A percentile compares a stretch with the other conserved stretches of the same genome.
Conservation (phyloP, 495 filamentous ascomycete species). For the Penicillium crystallinum region DNA sequence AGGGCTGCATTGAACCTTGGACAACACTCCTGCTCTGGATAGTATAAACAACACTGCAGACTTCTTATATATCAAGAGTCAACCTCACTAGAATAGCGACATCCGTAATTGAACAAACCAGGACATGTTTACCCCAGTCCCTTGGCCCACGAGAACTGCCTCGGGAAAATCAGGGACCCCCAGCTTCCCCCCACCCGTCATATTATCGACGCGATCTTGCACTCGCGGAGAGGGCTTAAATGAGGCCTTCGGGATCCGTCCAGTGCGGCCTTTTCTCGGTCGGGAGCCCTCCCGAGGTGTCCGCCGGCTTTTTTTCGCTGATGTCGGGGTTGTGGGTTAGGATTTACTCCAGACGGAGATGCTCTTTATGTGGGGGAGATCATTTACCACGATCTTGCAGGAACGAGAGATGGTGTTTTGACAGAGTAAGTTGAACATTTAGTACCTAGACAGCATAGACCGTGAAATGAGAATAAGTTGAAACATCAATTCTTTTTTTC, state of each 20-base stretch:
- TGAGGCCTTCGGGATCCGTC: conserved; percentile 18
- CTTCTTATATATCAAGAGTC: no score
- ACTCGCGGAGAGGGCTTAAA: conserved; percentile 4
- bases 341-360: not conserved
- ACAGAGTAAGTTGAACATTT: no score
- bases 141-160: conserved; percentile 23
- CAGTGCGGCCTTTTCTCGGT: conserved; percentile 14
- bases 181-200: conserved; percentile 12
- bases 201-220: conserved; percentile 16
- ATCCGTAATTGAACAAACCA: not conserved
- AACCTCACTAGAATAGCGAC: not conserved
- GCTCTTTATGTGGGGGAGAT: not conserved
- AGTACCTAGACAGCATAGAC: not conserved
- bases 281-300: conserved; percentile 15
- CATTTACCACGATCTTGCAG: no score
- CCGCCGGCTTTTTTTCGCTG: conserved; percentile 27
- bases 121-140: not conserved
- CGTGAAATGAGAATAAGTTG: not conserved
- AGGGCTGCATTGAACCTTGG: no score
- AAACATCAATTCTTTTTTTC: not conserved
- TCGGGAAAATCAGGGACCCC: conserved; percentile 29
- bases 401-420: no score
- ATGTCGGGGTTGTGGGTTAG: not conserved
- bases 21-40: no score
- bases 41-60: no score